Conservation (phyloP, 164 flowering plant species). For the Aristolochia contorta region DNA sequence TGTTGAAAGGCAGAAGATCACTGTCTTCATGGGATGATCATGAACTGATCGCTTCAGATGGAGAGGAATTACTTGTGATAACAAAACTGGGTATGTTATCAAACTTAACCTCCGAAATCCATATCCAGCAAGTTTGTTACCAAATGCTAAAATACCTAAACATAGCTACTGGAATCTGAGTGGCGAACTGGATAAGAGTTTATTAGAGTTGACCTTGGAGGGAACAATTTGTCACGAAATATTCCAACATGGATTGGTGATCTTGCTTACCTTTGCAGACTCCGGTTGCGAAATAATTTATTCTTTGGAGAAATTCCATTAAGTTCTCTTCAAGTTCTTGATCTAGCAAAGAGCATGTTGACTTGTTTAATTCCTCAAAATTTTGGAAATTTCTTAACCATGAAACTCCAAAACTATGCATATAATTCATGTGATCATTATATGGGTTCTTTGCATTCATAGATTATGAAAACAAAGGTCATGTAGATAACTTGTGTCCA, state of each 20-base stretch:
- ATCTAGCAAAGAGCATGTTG: background rate
- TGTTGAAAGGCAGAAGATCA: too few relatives aligned
- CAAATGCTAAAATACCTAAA: background rate
- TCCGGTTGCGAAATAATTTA: background rate
- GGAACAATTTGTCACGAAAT: too few relatives aligned
- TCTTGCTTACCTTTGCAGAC: background rate
- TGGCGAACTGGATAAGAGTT: slow-evolving; percentile 9
- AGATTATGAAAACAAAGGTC: too few relatives aligned
- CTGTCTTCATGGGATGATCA: slow-evolving; percentile 5
- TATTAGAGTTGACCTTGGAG: slow-evolving; percentile 6
- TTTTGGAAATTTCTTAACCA: background rate
- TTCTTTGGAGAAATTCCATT: background rate
- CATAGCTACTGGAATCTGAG: background rate
- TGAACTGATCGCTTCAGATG: slow-evolving; percentile 4
- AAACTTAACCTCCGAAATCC: slow-evolving; percentile 1
- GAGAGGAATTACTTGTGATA: slow-evolving; percentile 5
- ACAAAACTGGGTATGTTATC: slow-evolving; percentile 3
- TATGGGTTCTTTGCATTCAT: too few relatives aligned
- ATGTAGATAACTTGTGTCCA: background rate
- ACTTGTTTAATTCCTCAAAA: background rate
- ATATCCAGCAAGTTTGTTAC: too few relatives aligned
- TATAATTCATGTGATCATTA: too few relatives aligned
- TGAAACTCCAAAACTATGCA: too few relatives aligned
- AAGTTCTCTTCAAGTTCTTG: background rate
- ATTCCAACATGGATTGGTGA: background rate